Percentiles rank a stretch among this genome's conserved stretches.
These are phyloP conservation scores for Pelargonium australe DNA, from an alignment of 441 rosid genomes.

Conservation along the genomic window DNA sequence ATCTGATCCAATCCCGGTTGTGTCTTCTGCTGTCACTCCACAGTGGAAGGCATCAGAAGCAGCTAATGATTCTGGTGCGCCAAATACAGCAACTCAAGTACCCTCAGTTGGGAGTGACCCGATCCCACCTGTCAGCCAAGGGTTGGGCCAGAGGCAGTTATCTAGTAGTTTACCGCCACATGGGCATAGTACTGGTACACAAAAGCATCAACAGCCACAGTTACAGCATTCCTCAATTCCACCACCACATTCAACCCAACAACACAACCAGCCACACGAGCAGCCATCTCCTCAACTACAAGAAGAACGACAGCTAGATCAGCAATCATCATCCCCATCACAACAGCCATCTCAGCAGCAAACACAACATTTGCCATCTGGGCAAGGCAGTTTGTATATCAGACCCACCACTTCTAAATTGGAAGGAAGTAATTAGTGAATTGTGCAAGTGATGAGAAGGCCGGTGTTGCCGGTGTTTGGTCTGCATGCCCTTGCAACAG, in stretches of 20 bases:
- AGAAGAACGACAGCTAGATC: slow-evolving; percentile 17
- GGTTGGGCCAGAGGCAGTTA: slow-evolving; percentile 50
- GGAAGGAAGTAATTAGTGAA: no score
- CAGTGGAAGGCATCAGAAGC: no score
- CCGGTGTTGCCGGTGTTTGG: slow-evolving; percentile 40
- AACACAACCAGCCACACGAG: slow-evolving; percentile 43
- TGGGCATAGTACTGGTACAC: slow-evolving; percentile 39
- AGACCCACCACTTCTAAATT: no score
- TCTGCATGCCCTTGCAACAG: slow-evolving; percentile 53
- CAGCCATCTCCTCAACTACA: slow-evolving; percentile 28
- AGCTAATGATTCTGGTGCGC: slow-evolving; percentile 28
- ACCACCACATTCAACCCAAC: slow-evolving; percentile 29
- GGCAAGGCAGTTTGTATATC: background rate
- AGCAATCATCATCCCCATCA: slow-evolving; percentile 35
- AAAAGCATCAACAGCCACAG: slow-evolving; percentile 47
- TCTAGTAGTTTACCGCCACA: slow-evolving; percentile 52
- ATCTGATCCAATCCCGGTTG: slow-evolving; percentile 29
- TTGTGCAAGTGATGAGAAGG: no score
- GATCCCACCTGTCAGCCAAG: slow-evolving; percentile 44
- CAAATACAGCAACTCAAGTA: slow-evolving; percentile 37
- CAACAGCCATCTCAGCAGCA: background rate
- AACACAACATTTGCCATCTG: background rate
- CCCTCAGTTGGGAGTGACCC: slow-evolving; percentile 46
- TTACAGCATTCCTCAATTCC: slow-evolving; percentile 36
- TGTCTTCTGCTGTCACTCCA: slow-evolving; percentile 35